A percentile compares a stretch with the other conserved stretches of the same genome.
Conservation (phyloP, 1,284 basidiomycete species). For the Malassezia furfur region DNA sequence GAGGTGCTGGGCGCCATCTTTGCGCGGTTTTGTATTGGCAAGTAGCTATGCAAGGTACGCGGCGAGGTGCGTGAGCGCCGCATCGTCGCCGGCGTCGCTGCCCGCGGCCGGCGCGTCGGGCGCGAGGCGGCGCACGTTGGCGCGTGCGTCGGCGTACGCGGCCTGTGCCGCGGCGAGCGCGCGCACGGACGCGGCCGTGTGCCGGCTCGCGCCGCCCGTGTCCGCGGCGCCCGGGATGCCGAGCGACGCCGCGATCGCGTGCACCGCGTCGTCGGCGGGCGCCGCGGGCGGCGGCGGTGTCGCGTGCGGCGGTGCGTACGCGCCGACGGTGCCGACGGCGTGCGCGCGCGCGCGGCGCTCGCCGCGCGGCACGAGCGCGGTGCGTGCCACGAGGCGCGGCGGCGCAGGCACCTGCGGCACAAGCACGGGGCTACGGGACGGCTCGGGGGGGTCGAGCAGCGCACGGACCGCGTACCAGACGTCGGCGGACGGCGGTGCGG, state of each 20-base stretch:
- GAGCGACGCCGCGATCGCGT: background rate
- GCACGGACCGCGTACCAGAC: background rate
- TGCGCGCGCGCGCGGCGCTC: background rate
- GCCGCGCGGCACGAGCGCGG: conserved; percentile 2
- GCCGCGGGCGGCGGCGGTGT: background rate
- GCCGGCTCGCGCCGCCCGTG: background rate
- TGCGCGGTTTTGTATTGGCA: conserved; percentile 51
- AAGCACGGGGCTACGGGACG: background rate
- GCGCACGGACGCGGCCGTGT: background rate
- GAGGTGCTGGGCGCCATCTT: conserved; percentile 73
- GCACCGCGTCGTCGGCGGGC: background rate
- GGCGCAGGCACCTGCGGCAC: background rate
- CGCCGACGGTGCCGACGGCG: background rate
- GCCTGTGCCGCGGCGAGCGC: background rate
- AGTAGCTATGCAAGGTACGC: conserved; percentile 13
- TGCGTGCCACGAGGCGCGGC: conserved; percentile 1
- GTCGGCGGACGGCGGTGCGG: conserved; percentile 9
- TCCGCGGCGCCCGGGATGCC: background rate
- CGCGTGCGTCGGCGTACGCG: background rate
- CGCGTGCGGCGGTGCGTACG: background rate
- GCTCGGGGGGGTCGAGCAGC: background rate
- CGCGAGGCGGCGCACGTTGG: background rate
- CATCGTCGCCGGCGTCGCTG: background rate
- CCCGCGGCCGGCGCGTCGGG: background rate
- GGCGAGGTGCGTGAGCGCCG: background rate